Base-by-base conservation (phyloP, 2,329 filamentous ascomycete species). In the Fusarium sp. region DNA sequence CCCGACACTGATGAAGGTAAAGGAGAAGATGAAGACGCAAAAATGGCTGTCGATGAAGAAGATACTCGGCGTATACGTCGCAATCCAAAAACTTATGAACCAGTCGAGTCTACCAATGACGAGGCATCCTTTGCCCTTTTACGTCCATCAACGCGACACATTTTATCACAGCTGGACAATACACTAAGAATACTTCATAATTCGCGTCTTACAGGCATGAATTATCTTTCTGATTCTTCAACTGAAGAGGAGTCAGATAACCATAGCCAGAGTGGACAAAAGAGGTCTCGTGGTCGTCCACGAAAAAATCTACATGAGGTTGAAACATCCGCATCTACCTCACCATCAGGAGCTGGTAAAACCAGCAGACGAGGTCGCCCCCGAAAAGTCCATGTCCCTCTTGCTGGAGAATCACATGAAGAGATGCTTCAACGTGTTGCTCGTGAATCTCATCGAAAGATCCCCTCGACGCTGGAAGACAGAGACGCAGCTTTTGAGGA, bases 161-260 rank as follows among this genome's bases (percentile, higher is more conserved):
- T 95, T 22, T 85, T 98, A 14, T 83, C 86, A 4, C 89, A 90
- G 41, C 80, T 98, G 4, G 94, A 98, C 75, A 81, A 85, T 10
- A 86, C 96, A 2, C 87, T 98, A 11, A 85, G 87, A 36, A 89
- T 91, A 7, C 85, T 98, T 20, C 94, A 95, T 79, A 89, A 91
- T 66, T 87, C 89, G 2, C 88, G 92, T 42, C 83, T 89, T 48
- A 87, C 90, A 6, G 76, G 80, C 28, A 83, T 83, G 63, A 84
- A 74, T 70, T 74, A 82, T 60, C 73, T 82, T 63, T 83, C 83
- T 47, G 81, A 83, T 73, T 83, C 85, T 56, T 82, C 80, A 33
- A 83, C 83, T 11, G 81, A 82, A 42, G 81, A 83, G 12, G 77
- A 83, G 31, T 81, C 79, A 8, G 81, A 83, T 56, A 76, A 72